Percentiles rank a stretch among this genome's conserved stretches.
Conservation (phyloP, 31 red algal species). For the Porphyra umbilicalis region DNA sequence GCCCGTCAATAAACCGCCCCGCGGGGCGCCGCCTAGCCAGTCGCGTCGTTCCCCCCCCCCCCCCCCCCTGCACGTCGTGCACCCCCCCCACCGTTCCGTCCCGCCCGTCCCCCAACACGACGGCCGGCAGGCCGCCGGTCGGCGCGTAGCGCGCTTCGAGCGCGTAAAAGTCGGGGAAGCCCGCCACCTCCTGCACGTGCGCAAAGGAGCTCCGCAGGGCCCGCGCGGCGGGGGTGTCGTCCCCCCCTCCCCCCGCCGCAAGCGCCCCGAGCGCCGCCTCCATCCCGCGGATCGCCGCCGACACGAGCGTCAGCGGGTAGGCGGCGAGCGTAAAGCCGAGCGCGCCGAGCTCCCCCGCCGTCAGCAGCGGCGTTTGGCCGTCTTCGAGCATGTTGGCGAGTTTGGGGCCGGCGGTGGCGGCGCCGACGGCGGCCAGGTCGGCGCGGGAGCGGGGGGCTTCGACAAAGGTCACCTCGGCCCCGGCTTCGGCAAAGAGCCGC, state of each 20-base stretch:
- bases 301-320: slow-evolving; percentile 70
- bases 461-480: slow-evolving; percentile 80
- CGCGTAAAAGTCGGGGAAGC: slow-evolving; percentile 56
- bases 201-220: slow-evolving; percentile 32
- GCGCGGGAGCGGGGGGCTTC: slow-evolving; percentile 59
- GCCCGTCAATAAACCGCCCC: too few relatives aligned
- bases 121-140: background rate
- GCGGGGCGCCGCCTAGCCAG: too few relatives aligned
- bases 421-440: slow-evolving; percentile 31
- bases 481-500: slow-evolving; percentile 34
- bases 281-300: slow-evolving; percentile 58
- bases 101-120: background rate
- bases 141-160: slow-evolving; percentile 41
- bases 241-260: slow-evolving; percentile 28
- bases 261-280: slow-evolving; percentile 43
- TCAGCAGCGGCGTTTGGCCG: slow-evolving; percentile 71
- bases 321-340: slow-evolving; percentile 72
- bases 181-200: slow-evolving; percentile 53
- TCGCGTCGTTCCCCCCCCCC: background rate
- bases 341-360: slow-evolving; percentile 39
- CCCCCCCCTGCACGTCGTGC: background rate
- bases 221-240: slow-evolving; percentile 11
- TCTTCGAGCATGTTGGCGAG: slow-evolving; percentile 79
- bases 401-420: slow-evolving; percentile 26
- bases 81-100: background rate